Percentiles rank a stretch among this genome's conserved stretches.
Conservation (phyloP, 2,329 filamentous ascomycete genomes). For the Cercospora janseana region DNA sequence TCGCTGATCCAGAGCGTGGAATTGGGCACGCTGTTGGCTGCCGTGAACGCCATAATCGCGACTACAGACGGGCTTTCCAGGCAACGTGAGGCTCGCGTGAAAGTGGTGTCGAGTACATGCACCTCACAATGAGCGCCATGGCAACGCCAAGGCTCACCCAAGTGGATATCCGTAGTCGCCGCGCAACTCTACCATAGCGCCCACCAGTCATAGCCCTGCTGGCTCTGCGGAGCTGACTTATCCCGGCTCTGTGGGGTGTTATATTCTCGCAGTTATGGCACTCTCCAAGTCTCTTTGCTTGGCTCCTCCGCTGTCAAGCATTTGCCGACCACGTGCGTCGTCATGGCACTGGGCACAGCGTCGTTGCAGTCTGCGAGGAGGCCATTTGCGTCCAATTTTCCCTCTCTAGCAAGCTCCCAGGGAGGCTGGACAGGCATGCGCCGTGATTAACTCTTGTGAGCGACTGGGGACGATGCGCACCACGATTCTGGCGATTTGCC, state of each 20-base stretch:
- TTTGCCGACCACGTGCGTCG: slow-evolving; percentile 15
- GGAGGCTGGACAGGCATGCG: neutral
- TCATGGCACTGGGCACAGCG: slow-evolving; percentile 11
- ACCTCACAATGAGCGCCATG: neutral
- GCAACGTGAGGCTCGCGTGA: too few species aligned
- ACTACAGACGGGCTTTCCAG: too few species aligned
- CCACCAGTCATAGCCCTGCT: slow-evolving; percentile 5
- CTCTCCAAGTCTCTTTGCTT: neutral
- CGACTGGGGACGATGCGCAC: slow-evolving; percentile 11
- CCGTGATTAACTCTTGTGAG: too few species aligned
- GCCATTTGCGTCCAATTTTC: neutral
- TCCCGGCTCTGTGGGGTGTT: slow-evolving; percentile 1
- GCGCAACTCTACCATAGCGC: slow-evolving; percentile 4
- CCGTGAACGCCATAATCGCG: too few species aligned
- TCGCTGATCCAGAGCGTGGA: slow-evolving; percentile 15
- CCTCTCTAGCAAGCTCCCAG: neutral
- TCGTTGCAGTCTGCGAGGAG: neutral
- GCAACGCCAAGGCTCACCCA: slow-evolving; percentile 6
- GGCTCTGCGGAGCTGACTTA: neutral
- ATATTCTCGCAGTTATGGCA: neutral
- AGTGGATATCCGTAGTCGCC: too few species aligned
- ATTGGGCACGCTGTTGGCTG: too few species aligned
- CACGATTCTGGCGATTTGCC: neutral
- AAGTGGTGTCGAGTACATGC: too few species aligned
- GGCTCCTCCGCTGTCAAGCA: slow-evolving; percentile 7